phyloP scores from a whole-genome alignment of 2,329 filamentous ascomycete genomes.

The Fusarium humuli region DNA sequence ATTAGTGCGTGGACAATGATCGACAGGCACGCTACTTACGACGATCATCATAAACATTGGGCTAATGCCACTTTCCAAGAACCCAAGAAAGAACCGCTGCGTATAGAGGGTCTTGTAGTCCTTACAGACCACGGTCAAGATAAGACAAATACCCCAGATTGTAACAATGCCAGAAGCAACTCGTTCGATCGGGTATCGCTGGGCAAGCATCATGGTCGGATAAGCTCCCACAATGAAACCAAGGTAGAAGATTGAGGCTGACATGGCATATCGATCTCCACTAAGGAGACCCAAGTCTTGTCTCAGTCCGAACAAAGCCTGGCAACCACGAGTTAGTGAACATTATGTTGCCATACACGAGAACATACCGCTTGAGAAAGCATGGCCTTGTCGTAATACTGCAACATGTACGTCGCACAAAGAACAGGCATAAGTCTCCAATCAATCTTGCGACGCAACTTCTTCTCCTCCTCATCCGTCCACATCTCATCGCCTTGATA shows the following conservation, averaged over 20 bases:
- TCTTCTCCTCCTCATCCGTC: constrained; percentile 57
- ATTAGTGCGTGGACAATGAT: not conserved
- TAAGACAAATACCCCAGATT: constrained; percentile 53
- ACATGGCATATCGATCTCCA: constrained; percentile 58
- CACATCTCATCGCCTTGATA: constrained; percentile 58
- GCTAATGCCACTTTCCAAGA: constrained; percentile 66
- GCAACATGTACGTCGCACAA: constrained; percentile 58
- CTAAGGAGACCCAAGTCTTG: constrained; percentile 48
- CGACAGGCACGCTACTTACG: constrained; percentile 18
- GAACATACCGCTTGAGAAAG: constrained; percentile 61
- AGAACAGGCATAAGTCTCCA: constrained; percentile 58
- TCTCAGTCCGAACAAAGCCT: constrained; percentile 40
- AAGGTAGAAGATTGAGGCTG: constrained; percentile 61
- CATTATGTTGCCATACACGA: rapidly evolving
- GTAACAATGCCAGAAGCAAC: constrained; percentile 53
- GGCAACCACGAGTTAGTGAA: not conserved
- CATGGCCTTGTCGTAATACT: constrained; percentile 66
- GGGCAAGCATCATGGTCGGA: constrained; percentile 56
- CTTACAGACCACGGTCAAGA: constrained; percentile 53
- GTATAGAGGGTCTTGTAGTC: constrained; percentile 54
- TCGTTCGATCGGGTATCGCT: constrained; percentile 59
- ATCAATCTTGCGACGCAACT: constrained; percentile 49
- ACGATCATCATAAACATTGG: constrained; percentile 69
- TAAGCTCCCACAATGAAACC: constrained; percentile 62
- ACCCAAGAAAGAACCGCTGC: constrained; percentile 66